phyloP scores from a whole-genome alignment of 202 grass and related monocot genomes.

The Hordeum pubiflorum region DNA sequence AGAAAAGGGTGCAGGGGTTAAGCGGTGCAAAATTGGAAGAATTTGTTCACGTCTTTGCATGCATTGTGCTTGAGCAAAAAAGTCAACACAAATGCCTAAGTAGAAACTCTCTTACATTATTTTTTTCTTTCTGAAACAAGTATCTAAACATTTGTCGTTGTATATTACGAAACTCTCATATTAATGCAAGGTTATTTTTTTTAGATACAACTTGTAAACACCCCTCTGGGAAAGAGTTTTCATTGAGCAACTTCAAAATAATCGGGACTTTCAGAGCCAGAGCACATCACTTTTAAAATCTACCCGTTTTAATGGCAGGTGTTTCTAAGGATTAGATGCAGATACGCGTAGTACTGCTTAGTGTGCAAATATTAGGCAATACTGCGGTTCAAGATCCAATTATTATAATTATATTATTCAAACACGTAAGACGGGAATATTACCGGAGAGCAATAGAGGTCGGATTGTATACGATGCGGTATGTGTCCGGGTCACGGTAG shows the following conservation, averaged over 20 bases:
- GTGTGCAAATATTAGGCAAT: neutral
- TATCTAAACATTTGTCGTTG: neutral
- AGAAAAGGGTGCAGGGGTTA: neutral
- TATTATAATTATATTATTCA: neutral
- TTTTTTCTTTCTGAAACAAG: neutral
- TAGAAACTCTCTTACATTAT: neutral
- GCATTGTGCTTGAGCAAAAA: neutral
- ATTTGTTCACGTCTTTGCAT: neutral
- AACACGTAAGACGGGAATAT: neutral
- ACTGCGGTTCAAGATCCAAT: neutral
- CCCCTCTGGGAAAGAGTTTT: no score
- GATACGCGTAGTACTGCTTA: neutral
- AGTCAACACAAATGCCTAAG: neutral
- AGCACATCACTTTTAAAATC: no score
- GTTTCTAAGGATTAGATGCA: neutral
- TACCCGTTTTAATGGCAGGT: neutral
- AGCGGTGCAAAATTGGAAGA: neutral
- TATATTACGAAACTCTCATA: neutral
- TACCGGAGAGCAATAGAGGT: conserved; percentile 65
- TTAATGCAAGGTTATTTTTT: no score
- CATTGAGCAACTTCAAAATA: no score
- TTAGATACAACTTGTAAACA: no score
- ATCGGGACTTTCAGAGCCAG: no score
- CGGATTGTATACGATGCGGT: conserved; percentile 46
- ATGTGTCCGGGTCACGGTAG: conserved; percentile 67